Base-by-base conservation (phyloP, 108 stramenopile genomes). In the Skeletonema potamos region DNA sequence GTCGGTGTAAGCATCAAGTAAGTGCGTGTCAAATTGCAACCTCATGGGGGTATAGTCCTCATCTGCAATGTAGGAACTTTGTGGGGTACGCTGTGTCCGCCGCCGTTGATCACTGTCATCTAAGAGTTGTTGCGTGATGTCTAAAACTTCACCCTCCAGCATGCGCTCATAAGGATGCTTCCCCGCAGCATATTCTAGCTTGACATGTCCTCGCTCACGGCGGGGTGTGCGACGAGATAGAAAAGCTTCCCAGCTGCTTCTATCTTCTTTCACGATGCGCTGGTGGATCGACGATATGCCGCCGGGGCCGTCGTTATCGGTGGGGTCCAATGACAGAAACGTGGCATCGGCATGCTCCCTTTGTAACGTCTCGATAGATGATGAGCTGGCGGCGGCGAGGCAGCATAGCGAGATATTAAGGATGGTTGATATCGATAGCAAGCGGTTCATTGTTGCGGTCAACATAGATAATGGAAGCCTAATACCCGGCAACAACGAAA, bases 1-100 rank as follows among this genome's bases (percentile, higher is more conserved):
- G 1, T 43, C 48, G 1, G 44, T 33, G 3, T 68, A 26, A 22
- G 72, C 78, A 55, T 79, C 72, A 33, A 79, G 67, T 22, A 73
- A 18, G 66, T 72, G 72, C 1, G 78, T 79, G 32, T 79, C 78
- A 61, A 79, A 79, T 58, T 72, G 78, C 4, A 79, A 54, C 6
- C 78, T 61, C 24, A 79, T 72, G 13, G 72, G 72, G n/a, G 22
- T 20, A 22, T 51, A 51, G 22, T 51, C 48, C 4, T 51, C 48
- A 22, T 51, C 48, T 22, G 48, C 22, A 51, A 51, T 51, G 22
- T n/a, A 51, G 6, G 22, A 22, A 17, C n/a, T 46, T 20, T 46
- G 44, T 6, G 48, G 48, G 22, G 9, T 22, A 24, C 48, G 48
- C 1, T 51, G 48, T 51, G 48, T 51, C 48, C 48, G 18, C 22